Evolutionary conservation across 257 asterid genomes (phyloP), one percentile per base, ranked within the genome.

Genomic region (Craterostigma plantagineum): DNA sequence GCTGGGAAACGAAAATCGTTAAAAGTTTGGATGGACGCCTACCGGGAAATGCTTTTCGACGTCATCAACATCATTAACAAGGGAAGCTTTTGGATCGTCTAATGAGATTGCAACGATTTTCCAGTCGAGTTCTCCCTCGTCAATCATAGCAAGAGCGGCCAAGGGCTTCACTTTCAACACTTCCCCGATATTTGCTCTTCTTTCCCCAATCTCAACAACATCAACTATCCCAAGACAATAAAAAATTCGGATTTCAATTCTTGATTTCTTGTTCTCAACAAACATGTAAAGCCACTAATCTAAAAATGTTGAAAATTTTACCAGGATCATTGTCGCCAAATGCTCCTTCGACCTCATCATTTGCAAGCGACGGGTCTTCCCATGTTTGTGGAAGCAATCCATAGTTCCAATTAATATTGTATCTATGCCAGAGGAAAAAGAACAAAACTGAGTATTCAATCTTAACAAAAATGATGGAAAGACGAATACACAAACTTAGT

Each of bases 51-150:
- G 96, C 69, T 75, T 90, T 61, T 90, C 99, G 11, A 83, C 96
- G 41, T 83, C 94, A 11, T 73, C 87, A 41, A 90, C 72, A 54
- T 83, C 99, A 46, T 77, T 79, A 56, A 90, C 96, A 61, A 90
- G 92, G 45, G 92, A 71, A 62, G 99, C 96, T 67, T 66, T 83
- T 10, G 99, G 99, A 62, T 83, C 94, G 35, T 90, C 99, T 64
- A 83, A 56, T 7, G 99, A 79, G 59, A 90, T 80, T 18, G 99
- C 96, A 49, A 90, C 68, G 18, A 90, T 80, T 61, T 83, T 90
- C 96, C 99, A 90, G 80, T 90, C 99, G 48, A 83, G 94, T 62
- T 90, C 99, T 51, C 94, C 99, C 52, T 90, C 99, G 39, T 90
- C 99, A 45, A 90, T 77, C 99, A 90, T 90, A 11, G 99, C 99